Evolutionary conservation across 257 asterid genomes (phyloP), one percentile per base, ranked within the genome.

Genomic region (Thymus quinquecostatus): DNA sequence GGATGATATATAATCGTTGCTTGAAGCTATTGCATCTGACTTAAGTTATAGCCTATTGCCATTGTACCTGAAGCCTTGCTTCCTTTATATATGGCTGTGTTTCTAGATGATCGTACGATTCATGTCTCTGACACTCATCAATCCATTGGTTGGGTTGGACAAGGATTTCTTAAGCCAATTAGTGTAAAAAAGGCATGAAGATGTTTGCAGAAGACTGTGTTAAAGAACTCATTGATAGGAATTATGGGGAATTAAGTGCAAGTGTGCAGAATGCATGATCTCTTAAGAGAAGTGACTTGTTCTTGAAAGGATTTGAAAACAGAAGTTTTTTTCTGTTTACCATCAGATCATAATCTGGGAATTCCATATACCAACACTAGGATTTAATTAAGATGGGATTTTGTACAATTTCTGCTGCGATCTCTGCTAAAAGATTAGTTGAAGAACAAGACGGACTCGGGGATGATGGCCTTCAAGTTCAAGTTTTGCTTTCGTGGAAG

Each of bases 241-340:
- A 60, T 60, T 10, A 43, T 63, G 67, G 78, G 2, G 38, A 66
- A n/a, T n/a, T n/a, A n/a, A 11, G 63, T 66, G 4, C 27, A 43
- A 64, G 32, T 10, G 1, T 74, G 66, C 29, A 66, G 32, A 1
- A 11, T 74, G 28, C 74, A 74, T 62, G 74, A 75, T 50, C 70
- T 60, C 9, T 6, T 68, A 32, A 74, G 78, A 12, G n/a, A n/a
- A n/a, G n/a, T n/a, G 72, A 73, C 14, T 1, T 73, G 0, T 55
- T 67, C 51, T 6, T 75, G 10, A 68, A n/a, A 40, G 75, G 50
- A 70, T n/a, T 9, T 1, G 13, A 11, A 61, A 60, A 32, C 45
- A 61, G 8, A 68, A 49, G n/a, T n/a, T n/a, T 68, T 75, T 43
- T 32, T 67, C 12, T 48, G 5, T 9, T 4, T 32, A 2, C 6